Conservation (phyloP, 495 filamentous ascomycete species). For the Barbatosphaeria neglecta region DNA sequence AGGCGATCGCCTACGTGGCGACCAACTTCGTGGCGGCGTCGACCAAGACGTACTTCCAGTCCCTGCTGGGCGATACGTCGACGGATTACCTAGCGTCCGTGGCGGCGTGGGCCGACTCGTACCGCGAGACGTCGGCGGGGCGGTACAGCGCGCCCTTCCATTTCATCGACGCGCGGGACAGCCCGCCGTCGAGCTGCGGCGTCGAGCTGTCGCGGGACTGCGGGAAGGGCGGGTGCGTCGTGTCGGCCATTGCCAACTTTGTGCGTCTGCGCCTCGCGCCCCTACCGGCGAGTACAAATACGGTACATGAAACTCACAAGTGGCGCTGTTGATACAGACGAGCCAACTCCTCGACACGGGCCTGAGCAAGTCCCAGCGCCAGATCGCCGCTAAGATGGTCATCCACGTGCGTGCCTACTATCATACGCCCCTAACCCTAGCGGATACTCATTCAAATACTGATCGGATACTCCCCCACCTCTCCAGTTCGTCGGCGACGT, state of each 20-base stretch:
- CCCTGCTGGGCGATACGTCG: conserved; percentile 35
- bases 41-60: conserved; percentile 35
- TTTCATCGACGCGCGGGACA: conserved; percentile 55
- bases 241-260: conserved; percentile 54
- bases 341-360: conserved; percentile 6
- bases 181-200: conserved; percentile 46
- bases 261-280: conserved; percentile 9
- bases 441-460: neutral
- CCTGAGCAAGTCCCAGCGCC: conserved; percentile 7
- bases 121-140: conserved; percentile 41
- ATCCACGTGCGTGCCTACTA: conserved; percentile 36
- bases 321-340: neutral
- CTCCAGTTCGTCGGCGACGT: conserved; percentile 48
- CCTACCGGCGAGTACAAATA: neutral
- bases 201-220: conserved; percentile 49
- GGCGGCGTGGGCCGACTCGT: conserved; percentile 52
- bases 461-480: neutral
- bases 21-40: conserved; percentile 35
- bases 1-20: conserved; percentile 44
- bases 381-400: conserved; percentile 32
- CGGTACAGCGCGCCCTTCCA: conserved; percentile 43
- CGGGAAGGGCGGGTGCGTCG: conserved; percentile 41
- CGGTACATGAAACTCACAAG: too few species aligned
- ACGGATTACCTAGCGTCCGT: conserved; percentile 45
- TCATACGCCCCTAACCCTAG: neutral